Conservation (phyloP, 352 stramenopile species). For the Phytophthora citricola region DNA sequence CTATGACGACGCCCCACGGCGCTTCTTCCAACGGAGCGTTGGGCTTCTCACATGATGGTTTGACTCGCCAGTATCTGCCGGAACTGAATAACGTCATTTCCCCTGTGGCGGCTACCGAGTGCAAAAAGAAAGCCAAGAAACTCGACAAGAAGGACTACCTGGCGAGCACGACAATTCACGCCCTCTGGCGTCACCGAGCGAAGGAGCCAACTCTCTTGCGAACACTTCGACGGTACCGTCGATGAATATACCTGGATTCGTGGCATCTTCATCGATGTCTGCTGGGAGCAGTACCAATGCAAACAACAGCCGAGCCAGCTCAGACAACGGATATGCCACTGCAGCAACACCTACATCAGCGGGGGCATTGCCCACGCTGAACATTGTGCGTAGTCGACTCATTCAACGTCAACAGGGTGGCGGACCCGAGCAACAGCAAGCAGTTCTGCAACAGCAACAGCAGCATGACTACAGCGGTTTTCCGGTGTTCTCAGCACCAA, state of each 20-base stretch:
- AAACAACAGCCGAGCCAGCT: conserved; percentile 35
- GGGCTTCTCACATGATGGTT: conserved; percentile 38
- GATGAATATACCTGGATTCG: conserved; percentile 16
- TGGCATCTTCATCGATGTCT: conserved; percentile 15
- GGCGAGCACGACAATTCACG: conserved; percentile 30
- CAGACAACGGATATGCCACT: conserved; percentile 26
- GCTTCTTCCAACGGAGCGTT: conserved; percentile 28
- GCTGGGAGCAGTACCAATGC: conserved; percentile 11
- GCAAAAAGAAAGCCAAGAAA: conserved; percentile 82
- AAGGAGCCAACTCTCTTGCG: conserved; percentile 20
- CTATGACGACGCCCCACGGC: conserved; percentile 45
- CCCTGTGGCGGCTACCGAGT: conserved; percentile 62
- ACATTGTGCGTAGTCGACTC: conserved; percentile 71
- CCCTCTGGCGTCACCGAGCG: conserved; percentile 27
- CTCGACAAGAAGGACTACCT: conserved; percentile 57
- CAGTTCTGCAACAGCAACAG: conserved; percentile 24
- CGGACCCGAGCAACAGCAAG: conserved; percentile 28
- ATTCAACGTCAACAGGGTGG: conserved; percentile 56
- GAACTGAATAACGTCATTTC: conserved; percentile 79
- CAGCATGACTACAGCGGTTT: conserved; percentile 41
- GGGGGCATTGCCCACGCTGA: conserved; percentile 55
- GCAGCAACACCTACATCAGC: conserved; percentile 37
- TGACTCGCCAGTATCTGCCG: conserved; percentile 46
- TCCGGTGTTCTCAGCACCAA: conserved; percentile 25
- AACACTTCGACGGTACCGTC: conserved; percentile 20